These are phyloP conservation scores for Grosmannia penicillata DNA, from an alignment of 2,329 filamentous ascomycete genomes.

Conservation along the genomic window DNA sequence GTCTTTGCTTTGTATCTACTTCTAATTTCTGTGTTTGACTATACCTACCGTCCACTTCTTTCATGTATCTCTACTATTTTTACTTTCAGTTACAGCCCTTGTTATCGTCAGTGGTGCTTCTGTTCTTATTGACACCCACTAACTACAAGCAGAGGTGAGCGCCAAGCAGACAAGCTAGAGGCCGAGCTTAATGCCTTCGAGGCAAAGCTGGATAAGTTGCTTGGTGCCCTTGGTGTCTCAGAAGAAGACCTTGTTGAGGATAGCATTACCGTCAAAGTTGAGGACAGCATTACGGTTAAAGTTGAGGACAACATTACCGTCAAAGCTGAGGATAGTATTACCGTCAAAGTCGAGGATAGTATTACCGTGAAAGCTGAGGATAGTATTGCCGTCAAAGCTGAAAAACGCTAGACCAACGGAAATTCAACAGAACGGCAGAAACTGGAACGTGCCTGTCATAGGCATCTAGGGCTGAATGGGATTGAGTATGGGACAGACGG, in stretches of 20 bases:
- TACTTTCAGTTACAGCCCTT: not conserved
- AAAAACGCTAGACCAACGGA: not conserved
- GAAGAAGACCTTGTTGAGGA: conserved; percentile 3
- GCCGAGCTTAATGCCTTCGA: conserved; percentile 36
- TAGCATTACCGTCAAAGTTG: not conserved
- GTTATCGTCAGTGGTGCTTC: not conserved
- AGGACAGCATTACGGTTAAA: not conserved
- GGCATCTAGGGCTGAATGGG: no score
- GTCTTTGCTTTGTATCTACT: no score
- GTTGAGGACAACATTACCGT: not conserved
- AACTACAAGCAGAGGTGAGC: conserved; percentile 30
- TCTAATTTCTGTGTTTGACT: no score
- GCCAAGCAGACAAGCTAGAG: conserved; percentile 37
- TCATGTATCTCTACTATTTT: no score
- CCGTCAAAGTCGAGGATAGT: not conserved
- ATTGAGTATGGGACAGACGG: no score
- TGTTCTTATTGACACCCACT: not conserved
- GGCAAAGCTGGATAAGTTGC: conserved; percentile 37
- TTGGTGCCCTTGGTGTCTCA: conserved; percentile 29
- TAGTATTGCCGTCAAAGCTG: no score
- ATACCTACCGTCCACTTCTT: no score
- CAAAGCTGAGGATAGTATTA: not conserved
- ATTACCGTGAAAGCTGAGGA: no score
- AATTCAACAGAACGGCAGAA: no score
- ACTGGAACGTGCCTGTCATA: no score